Evolutionary conservation across 2,329 filamentous ascomycete species (phyloP), one percentile per base, ranked within the genome.

Genomic region (Didymella keratinophila): DNA sequence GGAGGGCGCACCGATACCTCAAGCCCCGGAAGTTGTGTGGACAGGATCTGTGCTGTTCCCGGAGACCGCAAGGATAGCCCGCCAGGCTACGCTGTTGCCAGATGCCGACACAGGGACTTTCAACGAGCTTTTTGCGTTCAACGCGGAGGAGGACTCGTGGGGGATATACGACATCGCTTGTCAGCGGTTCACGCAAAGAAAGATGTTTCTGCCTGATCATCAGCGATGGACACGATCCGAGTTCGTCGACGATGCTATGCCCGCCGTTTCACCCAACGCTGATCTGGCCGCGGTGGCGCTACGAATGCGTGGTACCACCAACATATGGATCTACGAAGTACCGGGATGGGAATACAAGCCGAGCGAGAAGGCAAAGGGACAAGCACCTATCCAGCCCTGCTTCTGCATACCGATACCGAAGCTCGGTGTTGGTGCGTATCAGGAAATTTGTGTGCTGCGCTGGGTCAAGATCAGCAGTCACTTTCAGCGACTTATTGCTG

Each of bases 81-180:
- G 75, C 14, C 77, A 78, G 55, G 76, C 76, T 2, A 74, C 74
- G 12, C 61, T 79, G 1, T 68, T 79, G 34, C 77, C 76, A 18
- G 76, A 78, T 54, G 68, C 72, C 0, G 71, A 73, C 21, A 76
- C 73, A 0, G 75, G 74, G 0, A 75, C 76, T 1, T 71, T 78
- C 57, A 78, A 72, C 30, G 76, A 78, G 62, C 61, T 79, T 2
- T 77, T 79, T 60, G 77, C 76, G 20, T 78, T 78, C 65, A 76
- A 78, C 42, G 69, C 76, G 6, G 70, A 78, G 45, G 72, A 77
- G 42, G 75, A 78, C 52, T 73, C 71, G 1, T 79, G 76, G 75
- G 76, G 76, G 4, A 72, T 79, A 30, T 78, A 76, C 58, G 77
- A 79, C 41, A 72, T 78, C 53, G 71, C 72, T 1, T 71, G 68